phyloP scores from a whole-genome alignment of 140 eudicot genomes.

The Senecio squalidus region DNA sequence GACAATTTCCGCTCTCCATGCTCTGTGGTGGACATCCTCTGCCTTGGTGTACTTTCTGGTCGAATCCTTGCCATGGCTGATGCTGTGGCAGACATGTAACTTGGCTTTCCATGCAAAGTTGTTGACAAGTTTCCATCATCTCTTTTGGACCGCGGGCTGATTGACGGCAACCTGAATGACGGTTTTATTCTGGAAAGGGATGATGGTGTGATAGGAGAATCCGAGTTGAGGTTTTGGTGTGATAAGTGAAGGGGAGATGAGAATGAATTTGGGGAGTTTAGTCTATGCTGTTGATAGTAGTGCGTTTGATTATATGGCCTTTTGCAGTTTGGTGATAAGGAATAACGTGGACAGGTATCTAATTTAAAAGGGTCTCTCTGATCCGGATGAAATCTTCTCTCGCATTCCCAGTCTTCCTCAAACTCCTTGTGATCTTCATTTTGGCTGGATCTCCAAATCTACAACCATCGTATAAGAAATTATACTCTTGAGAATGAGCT shows the following conservation, averaged over 20 bases:
- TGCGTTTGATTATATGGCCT: slow-evolving; percentile 15
- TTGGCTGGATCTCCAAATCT: slow-evolving; percentile 39
- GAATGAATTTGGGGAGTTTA: neutral
- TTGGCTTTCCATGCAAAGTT: slow-evolving; percentile 29
- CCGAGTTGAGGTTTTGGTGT: neutral
- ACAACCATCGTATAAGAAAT: neutral
- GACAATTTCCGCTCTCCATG: slow-evolving; percentile 26
- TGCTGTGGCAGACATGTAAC: slow-evolving; percentile 63
- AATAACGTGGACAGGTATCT: slow-evolving; percentile 28
- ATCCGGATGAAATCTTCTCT: neutral
- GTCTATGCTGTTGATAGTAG: neutral
- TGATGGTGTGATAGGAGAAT: slow-evolving; percentile 20
- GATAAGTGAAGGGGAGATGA: slow-evolving; percentile 25
- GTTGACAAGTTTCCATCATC: neutral
- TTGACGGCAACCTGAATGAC: slow-evolving; percentile 16
- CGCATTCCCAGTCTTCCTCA: slow-evolving; percentile 12
- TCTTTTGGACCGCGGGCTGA: slow-evolving; percentile 30
- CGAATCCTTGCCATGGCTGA: slow-evolving; percentile 65
- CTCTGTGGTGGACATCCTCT: slow-evolving; percentile 41
- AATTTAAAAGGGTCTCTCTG: slow-evolving; percentile 29
- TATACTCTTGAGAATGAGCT: neutral
- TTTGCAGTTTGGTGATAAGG: slow-evolving; percentile 1
- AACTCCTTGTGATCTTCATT: neutral
- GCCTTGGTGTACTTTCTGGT: slow-evolving; percentile 53
- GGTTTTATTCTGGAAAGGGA: slow-evolving; percentile 18